Base-by-base conservation (phyloP, 2,329 filamentous ascomycete genomes). In the Calonectria pauciramosa region DNA sequence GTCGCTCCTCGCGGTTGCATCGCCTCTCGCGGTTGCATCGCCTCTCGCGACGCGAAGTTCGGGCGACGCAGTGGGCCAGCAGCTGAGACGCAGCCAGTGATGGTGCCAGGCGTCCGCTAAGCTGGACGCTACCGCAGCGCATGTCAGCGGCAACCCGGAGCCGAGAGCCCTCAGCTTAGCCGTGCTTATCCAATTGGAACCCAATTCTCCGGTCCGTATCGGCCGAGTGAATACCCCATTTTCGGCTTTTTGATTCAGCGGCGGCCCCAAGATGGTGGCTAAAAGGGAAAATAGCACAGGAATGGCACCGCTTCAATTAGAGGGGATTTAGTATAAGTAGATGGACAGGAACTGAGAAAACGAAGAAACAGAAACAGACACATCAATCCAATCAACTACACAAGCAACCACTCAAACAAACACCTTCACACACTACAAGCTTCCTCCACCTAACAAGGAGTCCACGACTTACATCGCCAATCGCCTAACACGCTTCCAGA, bases 201-300 rank as follows among this genome's bases (percentile, higher is more conserved):
- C 16, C 47, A 28, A 34, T 36, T 36, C n/a, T 52, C 47, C 56
- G 56, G 34, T 38, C 56, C 56, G 56, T 63, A 63, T 68, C 66
- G 66, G 66, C 66, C 66, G 66, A 68, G 34, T 56, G 49, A 59
- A 32, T 41, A 32, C 10, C 13, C 26, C 32, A 23, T 44, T 7
- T 20, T 36, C 66, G 66, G 66, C 13, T 4, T 68, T 68, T 68
- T 68, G 26, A 59, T 56, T 56, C 16, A 44, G 66, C 66, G 66
- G 8, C 16, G n/a, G 11, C 34, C 6, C 32, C 26, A 26, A 30
- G 26, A n/a, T 14, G 28, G 60, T n/a, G 11, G 30, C 20, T 63
- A 13, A 2, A 20, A 38, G 16, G 26, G 26, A 30, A 32, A 20
- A 32, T 54, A 18, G 26, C 6, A 18, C 7, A 18, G 6, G 26